Percentiles rank a stretch among this genome's conserved stretches.
These are phyloP conservation scores for Paecilomyces sp. DNA, from an alignment of 2,329 filamentous ascomycete genomes.

Conservation along the genomic window DNA sequence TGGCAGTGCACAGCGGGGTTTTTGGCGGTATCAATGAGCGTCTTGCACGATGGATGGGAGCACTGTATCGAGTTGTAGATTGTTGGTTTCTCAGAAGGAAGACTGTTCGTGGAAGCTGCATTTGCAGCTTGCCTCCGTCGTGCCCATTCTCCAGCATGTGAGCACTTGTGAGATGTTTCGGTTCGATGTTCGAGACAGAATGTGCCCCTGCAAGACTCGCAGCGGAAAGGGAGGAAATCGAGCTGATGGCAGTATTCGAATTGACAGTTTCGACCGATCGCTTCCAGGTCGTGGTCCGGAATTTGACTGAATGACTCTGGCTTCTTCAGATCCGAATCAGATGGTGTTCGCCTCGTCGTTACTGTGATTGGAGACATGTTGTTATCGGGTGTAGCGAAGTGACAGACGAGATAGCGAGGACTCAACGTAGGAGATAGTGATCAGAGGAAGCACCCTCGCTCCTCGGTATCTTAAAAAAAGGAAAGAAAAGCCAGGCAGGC, in stretches of 20 bases:
- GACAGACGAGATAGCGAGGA: not conserved
- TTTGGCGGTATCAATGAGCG: constrained; percentile 44
- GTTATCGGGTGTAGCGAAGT: not conserved
- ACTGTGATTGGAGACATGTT: constrained; percentile 20
- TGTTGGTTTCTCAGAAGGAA: constrained; percentile 42
- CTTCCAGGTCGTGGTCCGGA: constrained; percentile 65
- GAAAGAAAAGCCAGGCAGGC: not conserved
- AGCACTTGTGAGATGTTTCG: constrained; percentile 70
- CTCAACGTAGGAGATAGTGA: not conserved
- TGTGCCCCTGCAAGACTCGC: constrained; percentile 75
- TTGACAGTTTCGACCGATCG: constrained; percentile 87
- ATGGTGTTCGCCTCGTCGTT: constrained; percentile 9
- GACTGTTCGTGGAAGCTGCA: constrained; percentile 18
- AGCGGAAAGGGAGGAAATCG: constrained; percentile 92
- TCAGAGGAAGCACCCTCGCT: not conserved
- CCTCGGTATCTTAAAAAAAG: not conserved
- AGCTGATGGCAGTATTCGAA: constrained; percentile 87
- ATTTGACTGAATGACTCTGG: constrained; percentile 31
- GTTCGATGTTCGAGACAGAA: constrained; percentile 93
- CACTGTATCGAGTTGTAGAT: constrained; percentile 50
- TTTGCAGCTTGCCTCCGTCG: constrained; percentile 33
- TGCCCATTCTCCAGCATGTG: constrained; percentile 56
- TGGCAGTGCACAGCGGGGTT: constrained; percentile 45
- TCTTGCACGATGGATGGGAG: constrained; percentile 43
- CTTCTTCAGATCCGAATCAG: constrained; percentile 3